These are phyloP conservation scores for Durusdinium trenchii DNA, from an alignment of 73 alveolate genomes.

Conservation along the genomic window DNA sequence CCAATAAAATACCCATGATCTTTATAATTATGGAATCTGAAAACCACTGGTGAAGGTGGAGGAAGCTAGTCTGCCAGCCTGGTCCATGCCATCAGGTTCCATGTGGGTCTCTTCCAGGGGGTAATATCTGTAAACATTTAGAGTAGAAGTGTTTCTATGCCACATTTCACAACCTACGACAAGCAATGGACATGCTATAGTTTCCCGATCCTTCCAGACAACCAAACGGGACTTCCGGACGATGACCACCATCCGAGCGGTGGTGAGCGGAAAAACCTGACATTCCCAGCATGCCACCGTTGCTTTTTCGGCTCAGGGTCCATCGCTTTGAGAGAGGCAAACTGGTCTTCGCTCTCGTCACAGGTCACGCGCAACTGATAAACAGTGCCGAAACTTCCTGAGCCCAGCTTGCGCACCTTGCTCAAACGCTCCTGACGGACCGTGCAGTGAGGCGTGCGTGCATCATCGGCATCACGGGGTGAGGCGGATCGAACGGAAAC, in stretches of 20 bases:
- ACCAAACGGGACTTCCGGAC: no score
- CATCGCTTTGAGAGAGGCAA: neutral
- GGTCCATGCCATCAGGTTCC: no score
- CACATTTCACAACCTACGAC: neutral
- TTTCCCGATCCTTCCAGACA: no score
- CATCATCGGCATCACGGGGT: neutral
- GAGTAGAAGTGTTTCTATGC: no score
- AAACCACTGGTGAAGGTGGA: no score
- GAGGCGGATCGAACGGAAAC: neutral
- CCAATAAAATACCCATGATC: neutral
- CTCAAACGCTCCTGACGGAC: constrained; percentile 24
- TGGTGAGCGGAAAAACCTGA: no score
- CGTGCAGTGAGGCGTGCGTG: no score
- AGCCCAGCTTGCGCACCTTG: neutral
- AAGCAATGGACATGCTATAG: no score
- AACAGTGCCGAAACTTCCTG: neutral
- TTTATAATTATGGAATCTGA: neutral
- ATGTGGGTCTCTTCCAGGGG: no score
- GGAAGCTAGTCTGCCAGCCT: no score
- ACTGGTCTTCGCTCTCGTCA: neutral
- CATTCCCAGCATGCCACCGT: neutral
- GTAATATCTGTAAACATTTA: no score
- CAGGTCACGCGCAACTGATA: neutral
- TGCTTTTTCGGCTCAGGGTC: neutral
- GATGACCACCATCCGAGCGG: no score